Evolutionary conservation across 1,284 basidiomycete genomes (phyloP), one percentile per base, ranked within the genome.

Genomic region (Cutaneotrichosporon cyanovorans): DNA sequence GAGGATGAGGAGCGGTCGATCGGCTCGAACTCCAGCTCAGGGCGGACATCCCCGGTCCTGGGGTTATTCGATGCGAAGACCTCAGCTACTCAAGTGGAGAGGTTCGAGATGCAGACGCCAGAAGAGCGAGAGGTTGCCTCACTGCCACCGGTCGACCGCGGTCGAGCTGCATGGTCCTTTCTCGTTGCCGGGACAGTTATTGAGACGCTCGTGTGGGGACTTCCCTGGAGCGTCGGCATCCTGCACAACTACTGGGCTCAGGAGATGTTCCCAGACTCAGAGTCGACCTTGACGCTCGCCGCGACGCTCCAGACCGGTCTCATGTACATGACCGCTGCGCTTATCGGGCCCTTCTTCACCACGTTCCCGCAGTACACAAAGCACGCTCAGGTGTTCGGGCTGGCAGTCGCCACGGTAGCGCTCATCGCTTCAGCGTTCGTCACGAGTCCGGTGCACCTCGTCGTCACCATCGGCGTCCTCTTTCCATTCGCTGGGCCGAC

Each of bases 221-320:
- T 72, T 22, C 66, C 66, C 9, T 70, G 60, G 45, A 59, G 61
- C 22, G 61, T 68, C 37, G 68, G 68, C 46, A 59, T 71, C 11
- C 56, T 71, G 39, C 64, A 67, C 50, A 54, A 58, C 22, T 72
- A 66, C 50, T 72, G 70, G 69, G 22, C 25, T 3, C 33, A 30
- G 10, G 46, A 47, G 15, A 55, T 69, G 32, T 71, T 73, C 46
- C 58, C 62, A 4, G 28, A 20, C 9, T 14, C 21, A 4, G 61
- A 51, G 50, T 51, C 51, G 6, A 62, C 59, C 5, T 58, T 71
- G 40, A 69, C 69, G 3, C 53, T 68, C 6, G 65, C 68, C 3
- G 63, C 68, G 15, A 68, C 71, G 16, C 49, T 71, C 31, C 64
- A 66, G 48, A 66, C 62, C 6, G 69, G 68, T 5, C 46, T 69